Base-by-base conservation (phyloP, 192 early-diverging fungal genomes). In the Coemansia umbellata region DNA sequence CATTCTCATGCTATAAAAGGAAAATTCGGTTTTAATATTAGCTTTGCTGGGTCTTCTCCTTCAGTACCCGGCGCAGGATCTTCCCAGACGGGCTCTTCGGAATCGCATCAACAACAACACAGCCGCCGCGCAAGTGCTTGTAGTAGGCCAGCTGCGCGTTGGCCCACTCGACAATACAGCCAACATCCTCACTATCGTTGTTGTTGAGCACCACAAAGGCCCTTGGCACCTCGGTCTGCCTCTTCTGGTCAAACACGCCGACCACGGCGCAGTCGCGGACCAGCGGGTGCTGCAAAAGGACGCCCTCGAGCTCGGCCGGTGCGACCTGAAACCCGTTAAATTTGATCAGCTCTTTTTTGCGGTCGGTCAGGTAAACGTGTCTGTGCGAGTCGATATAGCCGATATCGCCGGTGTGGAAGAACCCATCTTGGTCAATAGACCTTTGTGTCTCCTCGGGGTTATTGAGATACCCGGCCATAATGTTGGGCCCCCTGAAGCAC, bases 321-420 rank as follows among this genome's bases (percentile, higher is more conserved):
- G 91, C 82, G 4, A 96, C 87, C 63, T 82, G 79, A 55, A 81
- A 81, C 3, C 84, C 81, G 42, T 94, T 94, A 80, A 90, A 96
- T 58, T 97, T 97, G 68, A 93, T 94, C 28, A 94, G 78, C 59
- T 93, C 90, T 69, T 93, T 97, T 14, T 87, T 59, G 19, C 94
- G 87, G 53, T 86, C 88, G 3, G 82, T 77, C 15, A 85, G 74
- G 42, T 62, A 83, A 48, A 84, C 76, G 33, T 80, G 50, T 6
- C 80, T 80, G 5, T 85, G 36, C 22, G 65, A 60, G 57, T 88
- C 84, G 7, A 86, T 72, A 5, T 78, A 40, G 3, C 80, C 91
- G 30, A 97, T 68, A 56, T 97, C 94, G 14, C 86, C 86, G 4
- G 90, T 95, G 52, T 88, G 89, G 31, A 94, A 63, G 73, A 82